These are phyloP conservation scores for Trichopus zeylanicus DNA, from an alignment of 116 monocot species.

Conservation along the genomic window DNA sequence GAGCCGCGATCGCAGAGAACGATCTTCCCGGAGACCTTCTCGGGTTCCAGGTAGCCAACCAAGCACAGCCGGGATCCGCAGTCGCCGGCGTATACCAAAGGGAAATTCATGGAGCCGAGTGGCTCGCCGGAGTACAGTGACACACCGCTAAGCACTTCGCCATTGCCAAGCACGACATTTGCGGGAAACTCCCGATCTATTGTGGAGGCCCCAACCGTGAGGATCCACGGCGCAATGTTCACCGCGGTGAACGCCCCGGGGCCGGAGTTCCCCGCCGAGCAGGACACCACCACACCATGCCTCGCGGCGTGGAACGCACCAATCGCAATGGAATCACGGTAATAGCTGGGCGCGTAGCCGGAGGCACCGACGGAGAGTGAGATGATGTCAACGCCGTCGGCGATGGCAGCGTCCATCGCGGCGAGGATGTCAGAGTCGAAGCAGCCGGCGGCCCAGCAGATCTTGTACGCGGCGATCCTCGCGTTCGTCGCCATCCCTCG, in stretches of 20 bases:
- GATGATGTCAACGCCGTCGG: conserved; percentile 82
- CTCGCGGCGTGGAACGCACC: conserved; percentile 65
- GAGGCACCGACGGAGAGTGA: conserved; percentile 82
- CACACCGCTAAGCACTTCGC: conserved; percentile 31
- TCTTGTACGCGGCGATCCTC: conserved; percentile 85
- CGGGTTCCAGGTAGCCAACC: conserved; percentile 26
- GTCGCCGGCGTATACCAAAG: conserved; percentile 51
- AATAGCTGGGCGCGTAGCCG: conserved; percentile 38
- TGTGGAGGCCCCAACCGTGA: conserved; percentile 88
- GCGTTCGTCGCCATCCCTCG: conserved; percentile 70
- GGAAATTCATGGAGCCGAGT: conserved; percentile 10
- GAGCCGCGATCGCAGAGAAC: conserved; percentile 78
- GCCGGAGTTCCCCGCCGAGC: conserved; percentile 84
- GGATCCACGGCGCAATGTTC: conserved; percentile 91
- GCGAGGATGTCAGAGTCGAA: conserved; percentile 87
- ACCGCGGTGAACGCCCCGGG: conserved; percentile 53
- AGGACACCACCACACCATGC: conserved; percentile 67
- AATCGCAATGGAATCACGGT: conserved; percentile 69
- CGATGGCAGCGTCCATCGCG: conserved; percentile 75
- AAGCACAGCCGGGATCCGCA: conserved; percentile 53
- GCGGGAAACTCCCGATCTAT: conserved; percentile 81
- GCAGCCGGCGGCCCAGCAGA: conserved; percentile 81
- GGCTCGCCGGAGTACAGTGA: conserved; percentile 67
- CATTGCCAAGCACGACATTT: conserved; percentile 60
- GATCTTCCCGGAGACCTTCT: conserved; percentile 62